Evolutionary conservation across 345 rosid species (phyloP).

Genomic region (Pugionium dolabratum): DNA sequence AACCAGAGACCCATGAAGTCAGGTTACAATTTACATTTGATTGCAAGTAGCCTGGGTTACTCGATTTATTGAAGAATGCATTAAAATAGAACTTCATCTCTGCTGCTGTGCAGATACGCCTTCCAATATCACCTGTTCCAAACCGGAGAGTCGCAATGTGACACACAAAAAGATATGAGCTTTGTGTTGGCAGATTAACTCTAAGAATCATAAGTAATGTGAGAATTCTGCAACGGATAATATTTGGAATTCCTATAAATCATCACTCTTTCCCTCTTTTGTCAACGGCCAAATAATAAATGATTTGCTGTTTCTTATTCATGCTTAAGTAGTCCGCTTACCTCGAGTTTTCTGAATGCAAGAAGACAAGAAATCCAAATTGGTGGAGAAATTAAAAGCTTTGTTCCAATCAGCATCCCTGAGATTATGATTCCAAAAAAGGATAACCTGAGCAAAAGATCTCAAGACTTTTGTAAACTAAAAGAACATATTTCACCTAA

Average conservation of each 20-base stretch:
- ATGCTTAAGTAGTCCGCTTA: slow-evolving; percentile 24
- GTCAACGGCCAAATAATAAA: neutral
- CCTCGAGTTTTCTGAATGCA: slow-evolving; percentile 67
- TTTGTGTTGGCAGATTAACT: slow-evolving; percentile 8
- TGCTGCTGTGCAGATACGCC: slow-evolving; percentile 73
- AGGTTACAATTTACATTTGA: slow-evolving; percentile 80
- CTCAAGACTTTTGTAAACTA: slow-evolving; percentile 14
- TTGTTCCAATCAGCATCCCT: slow-evolving; percentile 85
- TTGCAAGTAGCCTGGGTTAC: slow-evolving; percentile 44
- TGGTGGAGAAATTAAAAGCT: slow-evolving; percentile 79
- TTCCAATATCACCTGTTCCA: slow-evolving; percentile 51
- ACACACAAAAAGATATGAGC: neutral
- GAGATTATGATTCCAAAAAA: slow-evolving; percentile 41
- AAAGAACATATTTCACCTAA: slow-evolving; percentile 7
- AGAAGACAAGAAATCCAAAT: slow-evolving; percentile 65
- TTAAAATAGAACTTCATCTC: slow-evolving; percentile 75
- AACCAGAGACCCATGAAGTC: slow-evolving; percentile 81
- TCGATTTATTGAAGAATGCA: slow-evolving; percentile 48
- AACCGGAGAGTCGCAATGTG: slow-evolving; percentile 10
- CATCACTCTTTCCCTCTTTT: neutral
- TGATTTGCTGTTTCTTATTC: neutral
- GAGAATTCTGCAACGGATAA: neutral
- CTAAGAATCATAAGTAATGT: slow-evolving; percentile 8
- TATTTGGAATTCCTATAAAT: neutral
- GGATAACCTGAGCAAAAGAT: neutral